Evolutionary conservation across 352 stramenopile species (phyloP), one percentile per base, ranked within the genome.

Genomic region (Saprolegnia diclina): DNA sequence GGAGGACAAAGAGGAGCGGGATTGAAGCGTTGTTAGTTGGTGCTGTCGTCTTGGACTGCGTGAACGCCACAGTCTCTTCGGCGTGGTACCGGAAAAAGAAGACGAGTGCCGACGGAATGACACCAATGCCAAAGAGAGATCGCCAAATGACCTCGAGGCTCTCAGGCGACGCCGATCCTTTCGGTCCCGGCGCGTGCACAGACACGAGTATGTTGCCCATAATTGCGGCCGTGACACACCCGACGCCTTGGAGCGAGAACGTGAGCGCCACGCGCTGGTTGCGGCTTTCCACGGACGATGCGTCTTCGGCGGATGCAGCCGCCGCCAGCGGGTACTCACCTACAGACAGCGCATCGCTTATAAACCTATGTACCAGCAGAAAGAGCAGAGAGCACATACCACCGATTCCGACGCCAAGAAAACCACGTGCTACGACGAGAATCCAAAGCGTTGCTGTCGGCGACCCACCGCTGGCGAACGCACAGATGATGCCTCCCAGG

Each of bases 61-160:
- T 71, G 44, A 76, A 81, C 13, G 72, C 74, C 48, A 79, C 79
- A 0, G 83, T 86, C 69, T 91, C 83, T 29, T 91, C 78, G 0
- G 81, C 81, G 0, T 74, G 78, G 45, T 89, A 57, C 16, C 84
- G 82, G 52, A 76, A 89, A 75, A 86, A 89, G 66, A 82, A 83
- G 18, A 90, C 77, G n/a, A 92, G 67, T 35, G 71, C 63, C 11
- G 84, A 80, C 0, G 84, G 84, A 50, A 90, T 63, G 10, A 88
- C 75, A 11, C 84, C 81, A 19, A 91, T 76, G 5, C 72, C 83
- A n/a, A 91, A 86, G 3, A 89, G 67, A 40, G 83, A 19, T 9
- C 83, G 79, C 83, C 83, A 91, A 42, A 91, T 76, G 22, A 83
- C 72, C 56, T 91, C 81, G 0, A 91, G 73, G n/a, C 77, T 71